These are phyloP conservation scores for Pseudonitzschia delicatissima DNA, from an alignment of 108 stramenopile genomes.

Conservation along the genomic window DNA sequence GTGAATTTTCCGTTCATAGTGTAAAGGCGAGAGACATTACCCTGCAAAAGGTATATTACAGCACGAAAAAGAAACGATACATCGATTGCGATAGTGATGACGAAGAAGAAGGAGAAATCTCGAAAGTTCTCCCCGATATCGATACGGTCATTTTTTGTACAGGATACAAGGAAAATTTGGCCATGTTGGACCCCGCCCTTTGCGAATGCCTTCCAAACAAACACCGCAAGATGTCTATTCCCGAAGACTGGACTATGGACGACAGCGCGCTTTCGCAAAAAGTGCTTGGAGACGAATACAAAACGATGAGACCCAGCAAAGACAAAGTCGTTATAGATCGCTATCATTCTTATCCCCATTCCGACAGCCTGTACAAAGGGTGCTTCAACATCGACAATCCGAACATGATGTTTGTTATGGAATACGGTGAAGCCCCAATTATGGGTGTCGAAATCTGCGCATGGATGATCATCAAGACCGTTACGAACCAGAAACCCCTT, in stretches of 20 bases:
- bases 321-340: not conserved
- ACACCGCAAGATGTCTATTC: not conserved
- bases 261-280: not conserved
- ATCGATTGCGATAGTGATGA: constrained; percentile 10
- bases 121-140: constrained; percentile 30
- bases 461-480: not conserved
- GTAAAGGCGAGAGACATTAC: not conserved
- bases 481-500: not conserved
- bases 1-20: not conserved
- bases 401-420: constrained; percentile 48
- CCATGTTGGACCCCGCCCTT: constrained; percentile 41
- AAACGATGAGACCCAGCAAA: not conserved
- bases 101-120: not conserved
- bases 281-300: not conserved
- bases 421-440: constrained; percentile 19
- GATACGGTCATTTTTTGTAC: constrained; percentile 57
- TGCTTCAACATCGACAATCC: constrained; percentile 34
- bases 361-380: constrained; percentile 19
- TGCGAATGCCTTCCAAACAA: not conserved
- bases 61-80: not conserved
- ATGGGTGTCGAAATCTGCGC: constrained; percentile 30
- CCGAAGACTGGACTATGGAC: not conserved
- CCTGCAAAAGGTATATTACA: constrained; percentile 2
- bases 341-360: not conserved
- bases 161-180: constrained; percentile 37